A percentile compares a stretch with the other conserved stretches of the same genome.
These are phyloP conservation scores for Trichoderma afroharzianum DNA, from an alignment of 2,329 filamentous ascomycete species.

Conservation along the genomic window DNA sequence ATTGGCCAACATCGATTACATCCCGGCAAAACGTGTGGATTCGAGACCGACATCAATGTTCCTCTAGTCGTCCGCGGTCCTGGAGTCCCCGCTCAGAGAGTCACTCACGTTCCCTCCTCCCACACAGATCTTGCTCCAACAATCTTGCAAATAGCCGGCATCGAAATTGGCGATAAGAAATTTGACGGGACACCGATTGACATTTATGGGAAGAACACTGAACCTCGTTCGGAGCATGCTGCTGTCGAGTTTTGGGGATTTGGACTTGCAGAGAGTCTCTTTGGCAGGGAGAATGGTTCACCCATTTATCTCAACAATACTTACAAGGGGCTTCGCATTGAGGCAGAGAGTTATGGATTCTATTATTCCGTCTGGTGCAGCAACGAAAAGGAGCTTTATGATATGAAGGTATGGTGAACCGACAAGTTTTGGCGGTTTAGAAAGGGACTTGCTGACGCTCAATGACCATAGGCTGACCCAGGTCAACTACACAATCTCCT, in stretches of 20 bases:
- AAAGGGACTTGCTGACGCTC: slow-evolving; percentile 5
- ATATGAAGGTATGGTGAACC: slow-evolving; percentile 43
- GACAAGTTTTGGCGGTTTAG: not conserved
- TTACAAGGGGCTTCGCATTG: slow-evolving; percentile 58
- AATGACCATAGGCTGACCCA: slow-evolving; percentile 44
- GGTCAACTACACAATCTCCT: slow-evolving; percentile 47
- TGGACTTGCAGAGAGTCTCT: slow-evolving; percentile 37
- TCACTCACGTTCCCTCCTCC: slow-evolving; percentile 48
- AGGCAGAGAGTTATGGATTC: slow-evolving; percentile 53
- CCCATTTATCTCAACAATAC: slow-evolving; percentile 44
- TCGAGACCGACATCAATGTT: slow-evolving; percentile 58
- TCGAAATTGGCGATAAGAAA: slow-evolving; percentile 36
- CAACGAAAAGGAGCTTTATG: slow-evolving; percentile 64
- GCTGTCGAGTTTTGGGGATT: slow-evolving; percentile 56
- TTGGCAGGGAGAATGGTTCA: slow-evolving; percentile 19
- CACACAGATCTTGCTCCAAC: slow-evolving; percentile 64
- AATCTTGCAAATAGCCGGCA: slow-evolving; percentile 44
- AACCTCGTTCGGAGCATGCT: slow-evolving; percentile 46
- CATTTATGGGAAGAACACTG: slow-evolving; percentile 33
- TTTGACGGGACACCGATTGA: slow-evolving; percentile 55
- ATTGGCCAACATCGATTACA: slow-evolving; percentile 56
- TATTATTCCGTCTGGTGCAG: slow-evolving; percentile 69
- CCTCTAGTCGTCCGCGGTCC: slow-evolving; percentile 56
- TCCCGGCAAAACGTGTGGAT: slow-evolving; percentile 56
- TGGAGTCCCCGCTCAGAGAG: slow-evolving; percentile 39